A percentile compares a stretch with the other conserved stretches of the same genome.
Evolutionary conservation across 176 grass and related monocot species (phyloP).

Genomic region (Elymus sibiricus): DNA sequence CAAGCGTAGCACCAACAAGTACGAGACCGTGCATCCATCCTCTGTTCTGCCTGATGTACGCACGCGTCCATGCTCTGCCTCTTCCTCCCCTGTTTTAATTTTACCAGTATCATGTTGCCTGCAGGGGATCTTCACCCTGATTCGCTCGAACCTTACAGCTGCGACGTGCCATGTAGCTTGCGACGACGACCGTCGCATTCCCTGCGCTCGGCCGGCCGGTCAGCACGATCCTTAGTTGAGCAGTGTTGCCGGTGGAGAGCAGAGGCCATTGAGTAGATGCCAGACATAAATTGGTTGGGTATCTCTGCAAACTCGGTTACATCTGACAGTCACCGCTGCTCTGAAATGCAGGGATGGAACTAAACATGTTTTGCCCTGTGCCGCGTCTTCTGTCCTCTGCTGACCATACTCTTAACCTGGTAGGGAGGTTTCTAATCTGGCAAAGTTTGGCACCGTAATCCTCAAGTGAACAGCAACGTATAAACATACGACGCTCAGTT

Average conservation of each 20-base stretch:
- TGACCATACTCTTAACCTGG: neutral
- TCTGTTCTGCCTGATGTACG: too few relatives aligned
- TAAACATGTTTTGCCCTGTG: neutral
- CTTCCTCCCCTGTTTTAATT: too few relatives aligned
- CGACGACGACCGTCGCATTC: too few relatives aligned
- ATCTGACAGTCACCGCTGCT: neutral
- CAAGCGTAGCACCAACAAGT: too few relatives aligned
- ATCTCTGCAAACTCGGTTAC: neutral
- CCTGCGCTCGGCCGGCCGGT: too few relatives aligned
- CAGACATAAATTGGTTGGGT: neutral
- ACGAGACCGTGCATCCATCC: too few relatives aligned
- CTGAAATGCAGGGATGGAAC: neutral
- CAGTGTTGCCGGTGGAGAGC: neutral
- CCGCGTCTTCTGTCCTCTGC: neutral
- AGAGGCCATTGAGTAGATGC: neutral
- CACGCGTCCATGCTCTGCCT: too few relatives aligned
- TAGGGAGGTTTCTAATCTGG: neutral
- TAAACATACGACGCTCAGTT: neutral
- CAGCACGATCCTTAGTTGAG: neutral
- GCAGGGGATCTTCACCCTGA: too few relatives aligned
- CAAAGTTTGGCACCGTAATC: neutral
- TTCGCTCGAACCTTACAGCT: too few relatives aligned
- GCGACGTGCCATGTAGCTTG: too few relatives aligned
- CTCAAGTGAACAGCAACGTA: neutral
- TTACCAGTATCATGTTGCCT: too few relatives aligned